These are phyloP conservation scores for Prunus salicina DNA, from an alignment of 306 rosid genomes.

Conservation along the genomic window DNA sequence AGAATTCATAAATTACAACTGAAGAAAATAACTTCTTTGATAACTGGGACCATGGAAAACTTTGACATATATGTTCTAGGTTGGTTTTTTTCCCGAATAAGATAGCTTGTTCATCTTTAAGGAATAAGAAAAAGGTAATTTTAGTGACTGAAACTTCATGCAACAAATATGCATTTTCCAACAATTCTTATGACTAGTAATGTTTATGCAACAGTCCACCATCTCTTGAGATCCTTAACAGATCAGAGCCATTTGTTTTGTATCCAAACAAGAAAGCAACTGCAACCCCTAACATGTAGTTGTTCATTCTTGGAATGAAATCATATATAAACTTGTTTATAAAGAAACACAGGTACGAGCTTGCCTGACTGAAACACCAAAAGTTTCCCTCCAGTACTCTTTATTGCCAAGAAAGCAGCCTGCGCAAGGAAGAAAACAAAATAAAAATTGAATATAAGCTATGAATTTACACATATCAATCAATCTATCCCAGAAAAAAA, in stretches of 20 bases:
- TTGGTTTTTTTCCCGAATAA: neutral
- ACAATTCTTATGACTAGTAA: neutral
- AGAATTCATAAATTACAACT: neutral
- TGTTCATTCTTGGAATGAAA: neutral
- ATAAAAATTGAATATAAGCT: neutral
- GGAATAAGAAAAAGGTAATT: too few species aligned
- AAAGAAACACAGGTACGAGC: conserved; percentile 18
- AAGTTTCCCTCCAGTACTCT: conserved; percentile 87
- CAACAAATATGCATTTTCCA: neutral
- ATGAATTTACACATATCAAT: neutral
- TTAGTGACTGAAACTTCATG: neutral
- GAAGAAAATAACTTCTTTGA: neutral
- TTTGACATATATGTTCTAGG: neutral
- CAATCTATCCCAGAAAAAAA: neutral
- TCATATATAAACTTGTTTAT: neutral
- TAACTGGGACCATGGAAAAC: neutral
- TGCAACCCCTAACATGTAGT: neutral
- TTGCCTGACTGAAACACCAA: conserved; percentile 97
- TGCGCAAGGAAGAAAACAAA: conserved; percentile 22
- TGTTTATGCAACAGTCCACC: neutral
- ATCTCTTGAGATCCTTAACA: neutral
- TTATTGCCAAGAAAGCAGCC: conserved; percentile 98
- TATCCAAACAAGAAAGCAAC: neutral
- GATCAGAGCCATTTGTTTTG: neutral
- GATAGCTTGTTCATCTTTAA: neutral